Base-by-base conservation (phyloP, 441 rosid genomes). In the Jatropha multifida region DNA sequence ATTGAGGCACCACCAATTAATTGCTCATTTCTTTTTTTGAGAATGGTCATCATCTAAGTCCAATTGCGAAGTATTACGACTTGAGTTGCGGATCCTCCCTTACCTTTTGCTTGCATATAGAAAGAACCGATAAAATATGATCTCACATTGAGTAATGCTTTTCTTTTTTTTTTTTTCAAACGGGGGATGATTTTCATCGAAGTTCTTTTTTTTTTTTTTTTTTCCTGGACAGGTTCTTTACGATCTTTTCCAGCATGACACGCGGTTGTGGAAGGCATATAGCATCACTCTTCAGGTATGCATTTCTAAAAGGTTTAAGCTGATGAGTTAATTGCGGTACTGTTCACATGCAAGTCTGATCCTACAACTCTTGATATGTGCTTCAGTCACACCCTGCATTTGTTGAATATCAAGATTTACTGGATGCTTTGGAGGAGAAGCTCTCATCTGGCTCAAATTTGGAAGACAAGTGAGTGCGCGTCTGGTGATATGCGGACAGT, bases 261-360 rank as follows among this genome's bases (percentile, higher is more conserved):
- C 78, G 83, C 90, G 94, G 70, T 77, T 96, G 56, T 96, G 99
- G 98, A 83, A 86, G 85, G 99, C 99, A 67, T 96, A 94, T 77
- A 82, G 92, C 74, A 70, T 84, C 69, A 94, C 97, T 20, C 90
- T 96, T 79, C 92, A 94, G 99, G 99, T 94, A 83, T 6, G 59
- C 1, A 2, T 58, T 65, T 64, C 44, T 54, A 69, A 38, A 18
- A 20, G 46, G 18, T 37, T 79, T 78, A 77, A 32, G 60, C 68
- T 71, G 46, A 58, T 44, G 41, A 48, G 49, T 76, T 65, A 12
- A 15, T 37, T 54, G 69, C n/a, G 18, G 23, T 27, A 9, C 61
- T 67, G 46, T 56, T 52, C 32, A 8, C 60, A 60, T 62, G 70
- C 32, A 38, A 68, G 38, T 67, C 74, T 73, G 11, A 77, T 20